Conservation (phyloP, 1,284 basidiomycete species). For the Puccinia novopanici region DNA sequence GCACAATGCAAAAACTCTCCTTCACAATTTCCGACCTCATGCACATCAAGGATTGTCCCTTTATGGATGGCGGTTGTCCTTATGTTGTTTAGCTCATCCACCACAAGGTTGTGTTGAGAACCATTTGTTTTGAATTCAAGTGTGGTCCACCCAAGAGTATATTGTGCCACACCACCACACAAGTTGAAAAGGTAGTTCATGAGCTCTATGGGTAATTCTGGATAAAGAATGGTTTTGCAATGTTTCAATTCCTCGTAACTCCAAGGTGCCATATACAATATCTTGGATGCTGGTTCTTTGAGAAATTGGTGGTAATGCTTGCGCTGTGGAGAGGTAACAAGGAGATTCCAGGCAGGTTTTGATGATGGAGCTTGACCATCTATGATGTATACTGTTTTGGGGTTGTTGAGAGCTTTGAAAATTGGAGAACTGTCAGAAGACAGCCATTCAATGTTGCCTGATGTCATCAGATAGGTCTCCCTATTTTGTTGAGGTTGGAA, state of each 20-base stretch:
- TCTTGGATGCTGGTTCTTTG: background rate
- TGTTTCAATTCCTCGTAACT: background rate
- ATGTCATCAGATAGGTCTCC: background rate
- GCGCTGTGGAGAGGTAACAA: constrained; percentile 6
- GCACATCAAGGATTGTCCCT: background rate
- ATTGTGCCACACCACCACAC: constrained; percentile 11
- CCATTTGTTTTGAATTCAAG: background rate
- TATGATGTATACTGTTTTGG: constrained; percentile 4
- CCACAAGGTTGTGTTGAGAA: background rate
- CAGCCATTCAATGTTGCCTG: background rate
- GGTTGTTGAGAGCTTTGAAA: background rate
- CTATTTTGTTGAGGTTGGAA: background rate
- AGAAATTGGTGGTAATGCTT: background rate
- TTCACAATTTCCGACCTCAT: background rate
- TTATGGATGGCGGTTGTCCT: background rate
- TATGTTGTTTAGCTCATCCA: background rate
- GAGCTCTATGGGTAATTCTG: background rate
- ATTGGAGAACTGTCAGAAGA: background rate
- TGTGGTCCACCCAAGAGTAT: background rate
- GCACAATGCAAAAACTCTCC: constrained; percentile 19
- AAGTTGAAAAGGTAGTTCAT: background rate
- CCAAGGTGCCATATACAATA: constrained; percentile 19
- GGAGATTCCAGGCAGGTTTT: background rate
- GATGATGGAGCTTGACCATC: background rate
- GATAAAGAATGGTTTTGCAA: constrained; percentile 15